Evolutionary conservation across 2,329 filamentous ascomycete species (phyloP).

Genomic region (Talaromyces amestolkiae): DNA sequence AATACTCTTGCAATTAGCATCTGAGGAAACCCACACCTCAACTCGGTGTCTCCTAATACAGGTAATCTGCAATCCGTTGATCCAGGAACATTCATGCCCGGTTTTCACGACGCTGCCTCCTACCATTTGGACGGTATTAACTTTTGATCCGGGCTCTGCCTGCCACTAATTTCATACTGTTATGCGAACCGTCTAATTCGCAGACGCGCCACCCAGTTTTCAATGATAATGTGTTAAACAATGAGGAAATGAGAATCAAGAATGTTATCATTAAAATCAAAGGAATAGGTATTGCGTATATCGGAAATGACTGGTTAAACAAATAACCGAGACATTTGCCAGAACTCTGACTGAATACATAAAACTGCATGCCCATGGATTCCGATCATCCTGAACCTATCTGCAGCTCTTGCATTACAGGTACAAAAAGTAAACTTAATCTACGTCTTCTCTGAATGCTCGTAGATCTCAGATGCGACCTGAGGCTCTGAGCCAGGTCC

Average conservation of each 20-base stretch:
- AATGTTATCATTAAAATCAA: neutral
- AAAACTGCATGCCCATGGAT: neutral
- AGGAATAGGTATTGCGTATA: neutral
- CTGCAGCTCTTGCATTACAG: neutral
- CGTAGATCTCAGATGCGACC: conserved; percentile 7
- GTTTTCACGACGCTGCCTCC: neutral
- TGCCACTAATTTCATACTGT: neutral
- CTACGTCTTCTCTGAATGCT: conserved; percentile 3
- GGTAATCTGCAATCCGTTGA: neutral
- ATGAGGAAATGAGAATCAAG: neutral
- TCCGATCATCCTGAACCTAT: neutral
- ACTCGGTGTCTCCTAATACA: neutral
- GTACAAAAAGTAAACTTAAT: neutral
- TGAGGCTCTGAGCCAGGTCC: neutral
- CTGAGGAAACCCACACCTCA: neutral
- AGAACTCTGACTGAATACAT: neutral
- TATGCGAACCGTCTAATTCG: neutral
- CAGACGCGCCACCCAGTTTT: neutral
- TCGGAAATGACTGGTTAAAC: neutral
- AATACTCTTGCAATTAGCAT: neutral
- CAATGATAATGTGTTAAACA: neutral
- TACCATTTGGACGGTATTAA: too few species aligned
- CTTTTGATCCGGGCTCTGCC: too few species aligned
- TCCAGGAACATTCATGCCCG: neutral
- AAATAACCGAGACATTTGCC: neutral